phyloP scores from a whole-genome alignment of 768 basidiomycete species.

The Lactifluus rugatus region DNA sequence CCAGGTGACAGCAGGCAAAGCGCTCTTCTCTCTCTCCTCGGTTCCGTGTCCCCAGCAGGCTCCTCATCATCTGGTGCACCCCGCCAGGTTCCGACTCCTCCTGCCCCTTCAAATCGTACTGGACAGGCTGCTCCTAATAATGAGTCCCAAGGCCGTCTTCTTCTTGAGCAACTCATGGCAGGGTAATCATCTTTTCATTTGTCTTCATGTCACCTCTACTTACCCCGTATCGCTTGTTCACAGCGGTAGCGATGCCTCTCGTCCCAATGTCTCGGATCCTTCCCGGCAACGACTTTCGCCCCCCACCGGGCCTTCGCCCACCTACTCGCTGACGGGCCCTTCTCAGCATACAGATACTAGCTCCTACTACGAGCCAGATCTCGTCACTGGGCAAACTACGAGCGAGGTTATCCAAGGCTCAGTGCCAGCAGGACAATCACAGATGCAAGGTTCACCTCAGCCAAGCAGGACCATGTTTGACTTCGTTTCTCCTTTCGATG shows the following conservation, averaged over 20 bases:
- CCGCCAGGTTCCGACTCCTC: conserved; percentile 65
- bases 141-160: conserved; percentile 61
- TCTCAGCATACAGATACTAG: conserved; percentile 12
- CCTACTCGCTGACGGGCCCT: conserved; percentile 7
- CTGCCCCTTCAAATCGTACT: conserved; percentile 43
- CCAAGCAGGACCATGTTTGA: conserved; percentile 79
- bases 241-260: conserved; percentile 10
- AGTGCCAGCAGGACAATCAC: conserved; percentile 9
- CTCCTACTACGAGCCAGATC: conserved; percentile 20
- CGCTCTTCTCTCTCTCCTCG: conserved; percentile 61
- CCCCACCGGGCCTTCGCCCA: conserved; percentile 9
- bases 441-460: conserved; percentile 49
- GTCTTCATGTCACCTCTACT: neutral
- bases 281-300: conserved; percentile 13
- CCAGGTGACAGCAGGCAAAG: conserved; percentile 50
- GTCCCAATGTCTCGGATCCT: conserved; percentile 9
- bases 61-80: conserved; percentile 28
- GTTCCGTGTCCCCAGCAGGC: conserved; percentile 37
- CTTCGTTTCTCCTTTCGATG: conserved; percentile 78
- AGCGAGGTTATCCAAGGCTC: conserved; percentile 16
- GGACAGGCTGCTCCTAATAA: conserved; percentile 44
- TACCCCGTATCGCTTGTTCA: neutral
- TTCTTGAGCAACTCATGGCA: conserved; percentile 74
- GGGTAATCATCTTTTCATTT: conserved; percentile 39
- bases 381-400: conserved; percentile 18